A percentile compares a stretch with the other conserved stretches of the same genome.
Evolutionary conservation across 2,329 filamentous ascomycete species (phyloP).

Genomic region (Parastagonospora nodorum): DNA sequence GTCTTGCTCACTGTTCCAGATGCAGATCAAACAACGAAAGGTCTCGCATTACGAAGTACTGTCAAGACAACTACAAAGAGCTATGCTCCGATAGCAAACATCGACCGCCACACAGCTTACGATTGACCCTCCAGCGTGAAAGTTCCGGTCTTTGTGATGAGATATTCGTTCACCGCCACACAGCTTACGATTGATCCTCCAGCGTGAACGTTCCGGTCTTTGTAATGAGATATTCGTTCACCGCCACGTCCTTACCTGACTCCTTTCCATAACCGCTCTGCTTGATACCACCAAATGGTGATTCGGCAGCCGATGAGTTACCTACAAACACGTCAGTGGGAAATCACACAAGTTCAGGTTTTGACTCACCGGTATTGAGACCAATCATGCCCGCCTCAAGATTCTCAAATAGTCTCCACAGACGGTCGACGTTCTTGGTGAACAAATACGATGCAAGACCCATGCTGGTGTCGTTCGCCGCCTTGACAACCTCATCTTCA

Average conservation of each 20-base stretch:
- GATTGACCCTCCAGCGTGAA: conserved; percentile 58
- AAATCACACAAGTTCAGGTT: background rate
- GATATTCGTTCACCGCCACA: conserved; percentile 66
- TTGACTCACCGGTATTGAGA: conserved; percentile 60
- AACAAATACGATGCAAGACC: conserved; percentile 71
- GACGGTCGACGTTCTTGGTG: conserved; percentile 69
- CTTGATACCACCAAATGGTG: conserved; percentile 71
- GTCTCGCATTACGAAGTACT: too few relatives aligned
- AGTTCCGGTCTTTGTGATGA: conserved; percentile 69
- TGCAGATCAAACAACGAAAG: too few relatives aligned
- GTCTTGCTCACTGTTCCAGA: too few relatives aligned
- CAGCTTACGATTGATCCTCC: conserved; percentile 42
- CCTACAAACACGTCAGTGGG: conserved; percentile 43
- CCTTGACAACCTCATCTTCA: conserved; percentile 66
- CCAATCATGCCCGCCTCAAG: conserved; percentile 74
- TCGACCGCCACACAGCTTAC: conserved; percentile 1
- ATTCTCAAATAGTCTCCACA: conserved; percentile 69
- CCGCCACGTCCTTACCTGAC: conserved; percentile 68
- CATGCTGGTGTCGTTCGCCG: conserved; percentile 67
- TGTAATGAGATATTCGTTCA: conserved; percentile 65
- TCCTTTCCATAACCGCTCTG: conserved; percentile 72
- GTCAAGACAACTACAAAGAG: conserved; percentile 1
- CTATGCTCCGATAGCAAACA: too few relatives aligned
- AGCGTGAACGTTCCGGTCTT: conserved; percentile 70
- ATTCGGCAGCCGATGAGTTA: conserved; percentile 68